Evolutionary conservation across 805 yeast genomes (phyloP), one percentile per base, ranked within the genome.

Genomic region (Teunomyces funiuensis): DNA sequence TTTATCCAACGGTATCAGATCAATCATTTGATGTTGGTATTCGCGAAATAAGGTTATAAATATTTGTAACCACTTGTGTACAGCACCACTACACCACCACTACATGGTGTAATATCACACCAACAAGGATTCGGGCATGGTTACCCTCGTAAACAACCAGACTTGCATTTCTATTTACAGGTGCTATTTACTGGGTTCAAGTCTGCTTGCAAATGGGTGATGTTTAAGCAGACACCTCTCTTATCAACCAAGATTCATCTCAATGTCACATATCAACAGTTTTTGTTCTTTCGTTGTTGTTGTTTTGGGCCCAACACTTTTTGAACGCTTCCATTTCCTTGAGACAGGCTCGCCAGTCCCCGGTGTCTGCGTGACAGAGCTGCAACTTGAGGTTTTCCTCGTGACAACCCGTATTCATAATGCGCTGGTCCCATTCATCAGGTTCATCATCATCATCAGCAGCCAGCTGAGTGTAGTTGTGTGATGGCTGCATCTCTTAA

Each of bases 301-400:
- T 76, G 54, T 80, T 69, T 11, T 45, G 53, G 6, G 65, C 74
- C 89, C 89, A 83, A 62, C 90, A 83, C 41, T 74, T 66, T 40
- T 74, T 71, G 54, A 83, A 82, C 11, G 74, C 77, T 25, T 66
- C 65, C 85, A 79, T 74, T 57, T 74, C 71, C 25, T 54, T 53
- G n/a, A 41, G 10, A 37, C 63, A 58, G 44, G 51, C 46, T 40
- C 76, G 56, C 76, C 76, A 70, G 45, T 70, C 76, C 4, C 74
- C 74, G 6, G 58, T 66, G 47, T 70, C 76, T 8, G 76, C 74
- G 47, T 70, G 76, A 41, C 76, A 70, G 13, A 70, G 54, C 43
- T 68, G 73, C 18, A 70, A 52, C 13, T 52, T 60, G 30, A 70
- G 47, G 44, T 70, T 70, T 50, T 70, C 74, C 34, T 63, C 57